Evolutionary conservation across 2,329 filamentous ascomycete species (phyloP), one percentile per base, ranked within the genome.

Genomic region (Zymoseptoria ardabiliae): DNA sequence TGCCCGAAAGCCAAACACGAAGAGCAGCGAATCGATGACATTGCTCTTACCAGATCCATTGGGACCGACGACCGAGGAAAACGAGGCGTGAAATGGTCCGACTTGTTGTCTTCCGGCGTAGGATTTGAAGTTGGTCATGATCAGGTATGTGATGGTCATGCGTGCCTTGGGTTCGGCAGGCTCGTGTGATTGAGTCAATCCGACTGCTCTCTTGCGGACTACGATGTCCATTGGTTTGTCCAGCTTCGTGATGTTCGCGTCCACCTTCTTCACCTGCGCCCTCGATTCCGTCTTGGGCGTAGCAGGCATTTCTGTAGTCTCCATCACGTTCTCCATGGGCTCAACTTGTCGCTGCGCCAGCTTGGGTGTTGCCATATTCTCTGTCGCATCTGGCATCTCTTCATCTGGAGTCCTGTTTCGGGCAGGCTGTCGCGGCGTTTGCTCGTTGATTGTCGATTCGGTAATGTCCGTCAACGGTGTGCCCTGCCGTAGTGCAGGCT

Each of bases 31-130:
- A 75, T 99, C 94, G 71, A 99, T 99, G 63, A 99, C 95, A 69
- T 99, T 99, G 21, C 94, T 97, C 74, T 99, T 99, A 60, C 94
- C 94, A 9, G 94, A 99, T 62, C 94, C 94, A 73, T 99, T 99
- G 54, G 95, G 94, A 0, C 94, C 95, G 9, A 99, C 94, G 2
- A 99, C 94, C 0, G 94, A 97, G 1, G 94, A 97, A 76, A 99
- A 99, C 0, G 94, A 99, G 1, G 90, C 84, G 73, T 99, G 94
- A 73, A 99, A 99, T 0, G 94, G 94, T 0, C 94, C 94, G 60
- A 99, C 94, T 76, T 96, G 88, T 74, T 99, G 94, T 62, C 89
- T 82, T 3, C 94, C 94, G 17, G 94, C 94, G 73, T 99, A 99
- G 78, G 93, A 97, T 79, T 99, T 99, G 84, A 99, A 99, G 75